A percentile compares a stretch with the other conserved stretches of the same genome.
Evolutionary conservation across 2,329 filamentous ascomycete genomes (phyloP).

Genomic region (Lasiodiplodia citricola): DNA sequence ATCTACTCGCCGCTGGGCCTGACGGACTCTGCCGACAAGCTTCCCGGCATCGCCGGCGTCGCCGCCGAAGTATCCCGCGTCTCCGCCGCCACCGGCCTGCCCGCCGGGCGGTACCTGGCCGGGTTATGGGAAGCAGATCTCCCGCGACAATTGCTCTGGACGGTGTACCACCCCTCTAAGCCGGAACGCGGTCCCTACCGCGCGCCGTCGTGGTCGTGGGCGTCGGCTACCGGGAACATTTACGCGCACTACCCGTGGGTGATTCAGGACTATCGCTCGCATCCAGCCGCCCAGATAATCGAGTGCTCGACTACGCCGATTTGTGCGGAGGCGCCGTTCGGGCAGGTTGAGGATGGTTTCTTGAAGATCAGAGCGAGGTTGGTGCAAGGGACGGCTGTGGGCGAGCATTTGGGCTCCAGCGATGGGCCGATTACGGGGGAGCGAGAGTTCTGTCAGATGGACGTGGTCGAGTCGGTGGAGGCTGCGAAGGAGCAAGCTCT

Average conservation of each 20-base stretch:
- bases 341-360: neutral
- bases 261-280: neutral
- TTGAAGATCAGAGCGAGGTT: neutral
- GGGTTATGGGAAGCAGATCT: neutral
- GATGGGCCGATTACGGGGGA: neutral
- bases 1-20: neutral
- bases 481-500: neutral
- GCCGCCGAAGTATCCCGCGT: neutral
- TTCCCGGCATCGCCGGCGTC: neutral
- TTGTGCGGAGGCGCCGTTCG: neutral
- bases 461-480: neutral
- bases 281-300: neutral
- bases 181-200: neutral
- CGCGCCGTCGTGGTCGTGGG: neutral
- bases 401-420: neutral
- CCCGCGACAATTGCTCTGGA: neutral
- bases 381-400: neutral
- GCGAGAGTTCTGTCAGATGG: neutral
- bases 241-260: neutral
- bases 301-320: neutral
- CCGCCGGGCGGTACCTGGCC: neutral
- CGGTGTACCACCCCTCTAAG: neutral
- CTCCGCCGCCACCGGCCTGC: neutral
- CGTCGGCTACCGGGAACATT: neutral
- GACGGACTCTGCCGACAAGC: neutral